These are phyloP conservation scores for Penicillium hordei DNA, from an alignment of 2,329 filamentous ascomycete species.

Conservation along the genomic window DNA sequence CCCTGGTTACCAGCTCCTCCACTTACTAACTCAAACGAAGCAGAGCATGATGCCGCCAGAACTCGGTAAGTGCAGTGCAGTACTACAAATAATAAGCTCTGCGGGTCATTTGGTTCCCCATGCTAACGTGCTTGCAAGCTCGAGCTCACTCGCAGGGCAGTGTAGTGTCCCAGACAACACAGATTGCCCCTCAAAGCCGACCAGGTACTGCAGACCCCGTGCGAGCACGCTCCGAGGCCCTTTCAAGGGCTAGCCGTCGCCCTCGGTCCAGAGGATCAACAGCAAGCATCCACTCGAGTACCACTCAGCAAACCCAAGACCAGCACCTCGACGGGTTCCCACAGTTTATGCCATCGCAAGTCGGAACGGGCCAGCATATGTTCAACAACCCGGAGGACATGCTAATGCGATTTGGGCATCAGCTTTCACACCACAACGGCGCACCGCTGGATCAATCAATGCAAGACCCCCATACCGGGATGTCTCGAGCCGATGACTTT, in stretches of 20 bases:
- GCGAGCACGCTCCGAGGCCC: constrained; percentile 43
- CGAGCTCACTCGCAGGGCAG: constrained; percentile 42
- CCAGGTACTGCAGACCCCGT: constrained; percentile 44
- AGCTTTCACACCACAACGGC: constrained; percentile 41
- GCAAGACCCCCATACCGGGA: constrained; percentile 38
- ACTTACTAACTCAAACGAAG: constrained; percentile 16
- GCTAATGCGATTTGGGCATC: constrained; percentile 47
- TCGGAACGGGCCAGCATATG: constrained; percentile 34
- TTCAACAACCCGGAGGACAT: constrained; percentile 48
- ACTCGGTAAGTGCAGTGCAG: constrained; percentile 20
- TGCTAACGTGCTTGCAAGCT: constrained; percentile 25
- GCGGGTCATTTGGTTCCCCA: not conserved
- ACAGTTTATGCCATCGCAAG: constrained; percentile 41
- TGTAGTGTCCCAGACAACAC: constrained; percentile 39
- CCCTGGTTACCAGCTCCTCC: constrained; percentile 30
- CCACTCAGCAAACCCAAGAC: constrained; percentile 46
- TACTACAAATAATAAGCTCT: not conserved
- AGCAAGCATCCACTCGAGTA: constrained; percentile 50
- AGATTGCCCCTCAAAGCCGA: constrained; percentile 41
- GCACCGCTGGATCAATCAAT: constrained; percentile 40
- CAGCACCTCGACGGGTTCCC: constrained; percentile 44
- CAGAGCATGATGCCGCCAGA: constrained; percentile 24
- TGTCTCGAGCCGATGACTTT: constrained; percentile 42
- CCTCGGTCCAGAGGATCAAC: constrained; percentile 49
- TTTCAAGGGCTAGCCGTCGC: constrained; percentile 43